Percentiles rank a stretch among this genome's conserved stretches.
Evolutionary conservation across 345 rosid species (phyloP).

Genomic region (Triadica sebifera): DNA sequence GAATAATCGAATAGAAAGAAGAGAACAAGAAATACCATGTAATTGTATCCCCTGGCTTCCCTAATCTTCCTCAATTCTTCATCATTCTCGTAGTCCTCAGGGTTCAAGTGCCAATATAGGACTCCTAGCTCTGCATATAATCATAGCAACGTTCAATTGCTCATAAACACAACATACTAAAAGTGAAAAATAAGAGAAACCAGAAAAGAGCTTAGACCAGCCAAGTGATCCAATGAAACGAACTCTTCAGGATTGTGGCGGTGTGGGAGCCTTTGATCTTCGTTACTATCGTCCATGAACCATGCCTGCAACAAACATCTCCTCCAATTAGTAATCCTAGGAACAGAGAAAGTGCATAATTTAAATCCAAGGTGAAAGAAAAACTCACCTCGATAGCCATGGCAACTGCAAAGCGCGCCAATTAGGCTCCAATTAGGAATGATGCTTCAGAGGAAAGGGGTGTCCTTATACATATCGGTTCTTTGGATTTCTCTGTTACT

Average conservation of each 20-base stretch:
- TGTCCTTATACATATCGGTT: neutral
- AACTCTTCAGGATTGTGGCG: constrained; percentile 43
- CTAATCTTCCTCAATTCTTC: constrained; percentile 57
- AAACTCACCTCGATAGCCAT: constrained; percentile 59
- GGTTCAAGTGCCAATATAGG: constrained; percentile 76
- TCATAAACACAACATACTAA: neutral
- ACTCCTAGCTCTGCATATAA: constrained; percentile 61
- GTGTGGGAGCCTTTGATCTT: constrained; percentile 57
- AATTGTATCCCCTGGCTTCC: constrained; percentile 75
- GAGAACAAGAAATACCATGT: constrained; percentile 50
- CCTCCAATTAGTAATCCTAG: neutral
- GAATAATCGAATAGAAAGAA: neutral
- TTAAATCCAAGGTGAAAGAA: neutral
- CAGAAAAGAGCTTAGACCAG: constrained; percentile 28
- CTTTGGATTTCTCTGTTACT: neutral
- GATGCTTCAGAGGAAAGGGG: neutral
- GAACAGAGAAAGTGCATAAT: neutral
- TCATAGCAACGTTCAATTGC: neutral
- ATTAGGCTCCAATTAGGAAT: neutral
- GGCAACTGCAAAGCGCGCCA: neutral
- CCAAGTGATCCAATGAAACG: constrained; percentile 46
- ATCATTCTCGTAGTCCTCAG: constrained; percentile 68
- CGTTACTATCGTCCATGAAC: constrained; percentile 54
- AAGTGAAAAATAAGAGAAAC: neutral
- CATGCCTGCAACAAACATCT: constrained; percentile 45